phyloP scores from a whole-genome alignment of 2,329 filamentous ascomycete species.

The Neonectria magnoliae region DNA sequence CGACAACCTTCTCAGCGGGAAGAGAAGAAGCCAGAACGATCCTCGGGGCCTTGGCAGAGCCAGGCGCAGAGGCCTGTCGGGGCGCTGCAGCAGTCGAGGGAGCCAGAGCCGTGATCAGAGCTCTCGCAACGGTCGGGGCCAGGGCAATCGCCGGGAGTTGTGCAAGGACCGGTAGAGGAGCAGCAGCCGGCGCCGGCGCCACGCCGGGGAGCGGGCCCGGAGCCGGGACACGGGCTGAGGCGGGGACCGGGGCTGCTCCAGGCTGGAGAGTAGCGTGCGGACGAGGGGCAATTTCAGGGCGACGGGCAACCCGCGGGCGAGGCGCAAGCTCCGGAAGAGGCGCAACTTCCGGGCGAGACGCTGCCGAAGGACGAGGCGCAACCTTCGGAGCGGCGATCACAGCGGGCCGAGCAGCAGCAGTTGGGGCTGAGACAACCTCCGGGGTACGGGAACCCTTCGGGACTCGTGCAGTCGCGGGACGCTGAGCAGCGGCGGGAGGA shows the following conservation, averaged over 20 bases:
- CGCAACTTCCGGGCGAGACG: constrained; percentile 2
- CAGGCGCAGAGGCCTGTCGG: constrained; percentile 8
- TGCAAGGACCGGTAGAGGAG: constrained; percentile 17
- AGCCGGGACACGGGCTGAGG: constrained; percentile 7
- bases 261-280: constrained; percentile 19
- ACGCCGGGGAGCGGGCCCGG: constrained; percentile 18
- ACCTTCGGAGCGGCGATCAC: constrained; percentile 1
- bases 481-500: background rate
- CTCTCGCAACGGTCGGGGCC: constrained; percentile 24
- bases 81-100: constrained; percentile 18
- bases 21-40: constrained; percentile 16
- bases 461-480: constrained; percentile 6
- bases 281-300: constrained; percentile 1
- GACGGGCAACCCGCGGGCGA: constrained; percentile 1
- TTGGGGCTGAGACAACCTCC: background rate
- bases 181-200: background rate
- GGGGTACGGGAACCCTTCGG: constrained; percentile 3
- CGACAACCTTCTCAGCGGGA: constrained; percentile 2
- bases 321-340: constrained; percentile 15
- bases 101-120: constrained; percentile 13
- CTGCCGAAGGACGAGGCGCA: constrained; percentile 1
- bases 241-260: constrained; percentile 12
- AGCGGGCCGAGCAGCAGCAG: background rate
- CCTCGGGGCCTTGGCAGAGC: constrained; percentile 16
- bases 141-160: constrained; percentile 22